Conservation (phyloP, 2,329 filamentous ascomycete species). For the Diaporthe sp. region DNA sequence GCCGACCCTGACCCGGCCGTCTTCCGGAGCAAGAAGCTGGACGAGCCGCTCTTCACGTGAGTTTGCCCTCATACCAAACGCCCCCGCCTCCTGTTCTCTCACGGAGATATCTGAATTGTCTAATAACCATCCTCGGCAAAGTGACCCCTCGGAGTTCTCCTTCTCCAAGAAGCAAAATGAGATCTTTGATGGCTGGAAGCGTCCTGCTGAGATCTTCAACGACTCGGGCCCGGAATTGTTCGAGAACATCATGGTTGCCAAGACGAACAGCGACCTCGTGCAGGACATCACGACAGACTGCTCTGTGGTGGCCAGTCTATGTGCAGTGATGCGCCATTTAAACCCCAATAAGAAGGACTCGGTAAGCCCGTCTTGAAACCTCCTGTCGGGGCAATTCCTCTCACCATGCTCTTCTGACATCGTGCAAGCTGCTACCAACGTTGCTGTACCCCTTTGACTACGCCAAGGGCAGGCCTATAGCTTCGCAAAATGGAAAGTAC, state of each 20-base stretch:
- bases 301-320: conserved; percentile 95
- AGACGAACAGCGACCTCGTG: conserved; percentile 81
- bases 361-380: conserved; percentile 59
- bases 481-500: conserved; percentile 89
- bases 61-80: conserved; percentile 47
- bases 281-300: conserved; percentile 98
- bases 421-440: conserved; percentile 74
- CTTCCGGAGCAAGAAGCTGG: conserved; percentile 69
- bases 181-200: conserved; percentile 88
- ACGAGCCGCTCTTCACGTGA: conserved; percentile 72
- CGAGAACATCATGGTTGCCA: conserved; percentile 49
- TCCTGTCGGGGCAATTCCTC: neutral
- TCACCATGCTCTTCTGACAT: conserved; percentile 23
- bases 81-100: conserved; percentile 27
- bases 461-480: conserved; percentile 66
- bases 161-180: conserved; percentile 81
- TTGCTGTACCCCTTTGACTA: conserved; percentile 83
- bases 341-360: conserved; percentile 75
- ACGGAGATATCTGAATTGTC: neutral
- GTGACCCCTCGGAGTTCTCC: conserved; percentile 77
- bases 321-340: conserved; percentile 80
- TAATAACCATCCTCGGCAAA: conserved; percentile 54
- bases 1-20: conserved; percentile 69
- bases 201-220: conserved; percentile 77
- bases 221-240: conserved; percentile 44